Evolutionary conservation across 495 filamentous ascomycete genomes (phyloP).

Genomic region (Lentithecium fluviatile): DNA sequence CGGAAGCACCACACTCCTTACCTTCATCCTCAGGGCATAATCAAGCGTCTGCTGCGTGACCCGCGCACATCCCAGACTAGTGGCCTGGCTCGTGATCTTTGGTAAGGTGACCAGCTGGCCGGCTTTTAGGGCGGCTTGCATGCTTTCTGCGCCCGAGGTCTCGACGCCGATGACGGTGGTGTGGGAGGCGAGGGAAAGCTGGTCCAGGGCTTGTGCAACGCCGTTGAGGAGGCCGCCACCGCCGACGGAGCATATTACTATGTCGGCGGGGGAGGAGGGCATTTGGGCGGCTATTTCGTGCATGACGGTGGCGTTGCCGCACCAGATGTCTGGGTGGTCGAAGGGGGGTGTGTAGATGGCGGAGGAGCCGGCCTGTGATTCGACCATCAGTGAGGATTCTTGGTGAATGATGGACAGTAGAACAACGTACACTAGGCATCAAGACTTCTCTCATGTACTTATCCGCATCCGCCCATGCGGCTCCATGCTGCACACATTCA

Average conservation of each 20-base stretch:
- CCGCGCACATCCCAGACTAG: conserved; percentile 68
- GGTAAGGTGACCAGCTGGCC: conserved; percentile 65
- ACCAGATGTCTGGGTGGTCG: conserved; percentile 82
- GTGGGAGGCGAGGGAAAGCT: conserved; percentile 29
- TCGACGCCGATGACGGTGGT: conserved; percentile 75
- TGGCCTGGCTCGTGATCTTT: conserved; percentile 78
- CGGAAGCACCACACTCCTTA: conserved; percentile 67
- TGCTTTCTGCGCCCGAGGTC: conserved; percentile 74
- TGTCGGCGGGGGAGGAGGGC: conserved; percentile 54
- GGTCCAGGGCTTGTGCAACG: conserved; percentile 68
- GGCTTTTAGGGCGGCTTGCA: conserved; percentile 59
- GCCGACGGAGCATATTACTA: conserved; percentile 79
- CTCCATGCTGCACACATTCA: conserved; percentile 68
- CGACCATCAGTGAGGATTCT: background rate
- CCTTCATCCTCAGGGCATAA: conserved; percentile 51
- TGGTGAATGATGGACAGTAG: background rate
- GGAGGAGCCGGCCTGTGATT: conserved; percentile 45
- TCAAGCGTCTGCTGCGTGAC: conserved; percentile 74
- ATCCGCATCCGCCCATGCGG: conserved; percentile 76
- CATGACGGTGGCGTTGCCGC: conserved; percentile 69
- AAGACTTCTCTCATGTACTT: conserved; percentile 62
- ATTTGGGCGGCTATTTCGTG: conserved; percentile 69
- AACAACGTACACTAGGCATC: conserved; percentile 47
- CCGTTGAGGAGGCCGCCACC: conserved; percentile 87
- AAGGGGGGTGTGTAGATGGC: conserved; percentile 86